phyloP scores from a whole-genome alignment of 2,329 filamentous ascomycete genomes.

The Domatiomyces globalis region DNA sequence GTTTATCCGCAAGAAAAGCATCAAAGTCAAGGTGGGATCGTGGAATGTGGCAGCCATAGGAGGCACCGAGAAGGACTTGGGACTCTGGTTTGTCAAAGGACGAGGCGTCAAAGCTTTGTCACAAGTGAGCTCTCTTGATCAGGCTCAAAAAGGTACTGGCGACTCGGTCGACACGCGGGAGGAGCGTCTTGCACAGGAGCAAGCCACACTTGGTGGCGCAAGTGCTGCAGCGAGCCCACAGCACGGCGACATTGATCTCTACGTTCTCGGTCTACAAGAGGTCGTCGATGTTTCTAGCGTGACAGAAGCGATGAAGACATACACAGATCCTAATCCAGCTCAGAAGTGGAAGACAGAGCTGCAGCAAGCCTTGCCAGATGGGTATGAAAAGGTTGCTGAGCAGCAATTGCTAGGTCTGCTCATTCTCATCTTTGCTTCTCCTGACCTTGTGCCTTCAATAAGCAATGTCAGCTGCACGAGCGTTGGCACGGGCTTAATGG shows the following conservation, averaged over 20 bases:
- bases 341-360: slow-evolving; percentile 71
- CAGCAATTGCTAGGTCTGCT: slow-evolving; percentile 80
- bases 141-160: slow-evolving; percentile 18
- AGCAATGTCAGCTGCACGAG: slow-evolving; percentile 68
- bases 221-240: slow-evolving; percentile 34
- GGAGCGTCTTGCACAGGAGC: slow-evolving; percentile 29
- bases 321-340: slow-evolving; percentile 55
- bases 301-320: slow-evolving; percentile 62
- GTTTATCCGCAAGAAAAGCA: slow-evolving; percentile 58
- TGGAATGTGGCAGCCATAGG: slow-evolving; percentile 88
- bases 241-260: slow-evolving; percentile 60
- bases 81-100: slow-evolving; percentile 72
- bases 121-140: slow-evolving; percentile 15
- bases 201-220: slow-evolving; percentile 30
- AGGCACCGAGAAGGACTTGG: slow-evolving; percentile 76
- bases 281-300: slow-evolving; percentile 73
- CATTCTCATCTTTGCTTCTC: slow-evolving; percentile 71
- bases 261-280: slow-evolving; percentile 83
- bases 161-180: slow-evolving; percentile 38
- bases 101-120: slow-evolving; percentile 50
- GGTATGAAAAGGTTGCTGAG: slow-evolving; percentile 62
- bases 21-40: slow-evolving; percentile 78
- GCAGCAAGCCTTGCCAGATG: slow-evolving; percentile 56
- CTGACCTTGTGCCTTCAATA: slow-evolving; percentile 57
- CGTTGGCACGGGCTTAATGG: slow-evolving; percentile 78